These are phyloP conservation scores for Catenaria anguillulae DNA, from an alignment of 371 early-diverging fungal species.

Conservation along the genomic window DNA sequence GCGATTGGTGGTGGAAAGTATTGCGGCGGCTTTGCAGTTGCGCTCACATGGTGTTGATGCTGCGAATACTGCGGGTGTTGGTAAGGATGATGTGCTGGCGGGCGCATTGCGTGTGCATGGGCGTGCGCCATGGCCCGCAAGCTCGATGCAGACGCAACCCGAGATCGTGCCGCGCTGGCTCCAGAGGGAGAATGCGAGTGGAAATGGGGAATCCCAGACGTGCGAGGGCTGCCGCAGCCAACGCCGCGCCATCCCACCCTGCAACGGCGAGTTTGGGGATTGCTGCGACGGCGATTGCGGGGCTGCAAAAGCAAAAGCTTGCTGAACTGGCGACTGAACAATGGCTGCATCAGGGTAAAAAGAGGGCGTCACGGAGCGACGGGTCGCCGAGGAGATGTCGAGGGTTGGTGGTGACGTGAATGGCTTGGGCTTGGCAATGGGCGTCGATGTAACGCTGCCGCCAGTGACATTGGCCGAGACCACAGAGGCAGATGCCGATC, in stretches of 20 bases:
- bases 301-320: conserved; percentile 1
- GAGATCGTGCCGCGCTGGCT: background rate
- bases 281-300: too few species aligned
- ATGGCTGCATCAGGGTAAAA: background rate
- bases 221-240: background rate
- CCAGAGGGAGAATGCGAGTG: background rate
- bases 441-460: too few species aligned
- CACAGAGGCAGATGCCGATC: too few species aligned
- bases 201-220: background rate
- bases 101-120: background rate
- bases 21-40: too few species aligned
- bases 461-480: too few species aligned
- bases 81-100: background rate
- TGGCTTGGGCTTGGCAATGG: too few species aligned
- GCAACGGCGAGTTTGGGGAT: too few species aligned
- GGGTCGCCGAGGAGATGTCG: background rate
- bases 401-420: background rate
- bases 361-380: background rate
- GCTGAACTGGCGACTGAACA: conserved; percentile 7
- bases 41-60: background rate
- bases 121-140: background rate
- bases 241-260: too few species aligned
- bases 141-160: background rate
- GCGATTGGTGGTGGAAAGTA: background rate
- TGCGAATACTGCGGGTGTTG: background rate